phyloP scores from a whole-genome alignment of 768 basidiomycete genomes.

The Lyophyllum semitale region DNA sequence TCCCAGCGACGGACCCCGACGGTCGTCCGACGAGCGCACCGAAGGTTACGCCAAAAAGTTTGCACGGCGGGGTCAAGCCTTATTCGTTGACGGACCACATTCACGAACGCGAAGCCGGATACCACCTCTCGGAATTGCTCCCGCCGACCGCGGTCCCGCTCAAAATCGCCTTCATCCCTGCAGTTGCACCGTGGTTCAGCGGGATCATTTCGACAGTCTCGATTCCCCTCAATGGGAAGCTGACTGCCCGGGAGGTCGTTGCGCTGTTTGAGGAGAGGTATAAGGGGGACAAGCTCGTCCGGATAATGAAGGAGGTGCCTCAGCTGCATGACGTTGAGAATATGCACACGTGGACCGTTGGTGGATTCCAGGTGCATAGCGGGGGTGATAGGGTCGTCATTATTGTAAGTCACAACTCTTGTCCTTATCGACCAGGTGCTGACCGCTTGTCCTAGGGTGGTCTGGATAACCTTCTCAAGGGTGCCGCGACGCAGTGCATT shows the following conservation, averaged over 20 bases:
- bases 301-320: conserved; percentile 69
- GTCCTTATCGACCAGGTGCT: not conserved
- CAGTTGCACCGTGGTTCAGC: conserved; percentile 92
- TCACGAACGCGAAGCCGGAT: conserved; percentile 93
- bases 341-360: conserved; percentile 87
- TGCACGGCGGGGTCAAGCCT: conserved; percentile 75
- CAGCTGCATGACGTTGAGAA: conserved; percentile 73
- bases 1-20: conserved; percentile 64
- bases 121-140: conserved; percentile 74
- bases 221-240: conserved; percentile 68
- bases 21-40: conserved; percentile 76
- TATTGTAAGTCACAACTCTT: conserved; percentile 58
- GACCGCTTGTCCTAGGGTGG: conserved; percentile 61
- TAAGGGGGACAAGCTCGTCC: conserved; percentile 69
- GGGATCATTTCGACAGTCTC: conserved; percentile 90
- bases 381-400: conserved; percentile 89
- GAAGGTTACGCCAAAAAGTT: conserved; percentile 77
- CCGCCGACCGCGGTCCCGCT: conserved; percentile 30
- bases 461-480: conserved; percentile 95
- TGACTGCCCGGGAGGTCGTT: conserved; percentile 73
- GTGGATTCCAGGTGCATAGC: conserved; percentile 92
- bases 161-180: conserved; percentile 83
- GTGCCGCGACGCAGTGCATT: conserved; percentile 97
- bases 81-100: conserved; percentile 97
- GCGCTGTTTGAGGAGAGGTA: conserved; percentile 81